Conservation (phyloP, 768 basidiomycete species). For the Trametes cingulata region DNA sequence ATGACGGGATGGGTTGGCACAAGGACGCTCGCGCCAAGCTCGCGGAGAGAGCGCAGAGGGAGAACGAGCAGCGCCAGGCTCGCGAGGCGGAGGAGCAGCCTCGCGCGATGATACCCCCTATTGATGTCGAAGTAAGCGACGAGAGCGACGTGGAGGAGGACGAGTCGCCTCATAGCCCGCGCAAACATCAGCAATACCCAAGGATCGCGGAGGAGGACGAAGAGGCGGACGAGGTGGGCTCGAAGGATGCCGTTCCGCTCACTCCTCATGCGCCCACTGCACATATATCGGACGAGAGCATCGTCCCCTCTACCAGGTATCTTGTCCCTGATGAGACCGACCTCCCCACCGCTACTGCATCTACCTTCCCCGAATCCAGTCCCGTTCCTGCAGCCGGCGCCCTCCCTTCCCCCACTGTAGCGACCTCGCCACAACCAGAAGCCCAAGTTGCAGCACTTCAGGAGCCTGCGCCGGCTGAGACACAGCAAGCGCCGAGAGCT, state of each 20-base stretch:
- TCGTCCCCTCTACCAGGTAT: constrained; percentile 34
- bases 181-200: constrained; percentile 43
- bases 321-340: constrained; percentile 33
- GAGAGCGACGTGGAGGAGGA: constrained; percentile 75
- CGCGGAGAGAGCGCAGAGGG: constrained; percentile 67
- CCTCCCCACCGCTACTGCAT: constrained; percentile 31
- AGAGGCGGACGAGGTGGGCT: constrained; percentile 40
- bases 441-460: constrained; percentile 7
- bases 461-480: background rate
- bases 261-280: background rate
- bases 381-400: background rate
- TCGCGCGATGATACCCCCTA: constrained; percentile 54
- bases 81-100: constrained; percentile 43
- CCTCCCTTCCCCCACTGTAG: constrained; percentile 7
- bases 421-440: background rate
- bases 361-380: constrained; percentile 27
- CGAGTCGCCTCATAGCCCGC: constrained; percentile 15
- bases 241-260: background rate
- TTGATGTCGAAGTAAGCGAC: constrained; percentile 75
- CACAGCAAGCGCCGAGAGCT: constrained; percentile 9
- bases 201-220: constrained; percentile 76
- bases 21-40: constrained; percentile 63
- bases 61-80: constrained; percentile 57
- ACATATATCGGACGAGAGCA: constrained; percentile 18
- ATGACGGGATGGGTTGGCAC: constrained; percentile 60